Conservation (phyloP, 2,329 filamentous ascomycete genomes). For the Talaromyces sp. region DNA sequence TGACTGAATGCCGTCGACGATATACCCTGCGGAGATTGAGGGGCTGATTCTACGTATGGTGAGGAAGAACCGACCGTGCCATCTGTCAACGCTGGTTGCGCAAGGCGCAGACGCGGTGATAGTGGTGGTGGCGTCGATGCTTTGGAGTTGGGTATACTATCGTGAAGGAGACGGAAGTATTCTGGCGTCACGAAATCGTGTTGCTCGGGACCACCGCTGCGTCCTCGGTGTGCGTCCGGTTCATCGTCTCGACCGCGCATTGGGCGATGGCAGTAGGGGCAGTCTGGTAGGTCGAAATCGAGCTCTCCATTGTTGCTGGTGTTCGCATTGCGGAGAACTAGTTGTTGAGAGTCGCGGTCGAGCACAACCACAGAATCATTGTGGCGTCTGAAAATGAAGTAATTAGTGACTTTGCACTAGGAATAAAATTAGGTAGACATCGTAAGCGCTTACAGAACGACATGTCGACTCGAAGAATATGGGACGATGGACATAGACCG, state of each 20-base stretch:
- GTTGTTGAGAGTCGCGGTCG: constrained; percentile 77
- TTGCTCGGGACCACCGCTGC: constrained; percentile 27
- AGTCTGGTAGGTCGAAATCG: constrained; percentile 56
- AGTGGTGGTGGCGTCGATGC: constrained; percentile 46
- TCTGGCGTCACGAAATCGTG: constrained; percentile 81
- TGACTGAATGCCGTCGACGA: constrained; percentile 83
- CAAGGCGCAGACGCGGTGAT: constrained; percentile 45
- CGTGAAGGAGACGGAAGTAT: constrained; percentile 90
- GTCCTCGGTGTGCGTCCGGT: constrained; percentile 31
- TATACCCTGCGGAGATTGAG: constrained; percentile 64
- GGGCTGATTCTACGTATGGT: constrained; percentile 32
- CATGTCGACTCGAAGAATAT: constrained; percentile 42
- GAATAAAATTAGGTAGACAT: not conserved
- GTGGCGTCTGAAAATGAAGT: constrained; percentile 64
- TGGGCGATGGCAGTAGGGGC: constrained; percentile 85
- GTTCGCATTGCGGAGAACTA: constrained; percentile 70
- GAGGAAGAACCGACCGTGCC: constrained; percentile 18
- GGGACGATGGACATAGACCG: constrained; percentile 42
- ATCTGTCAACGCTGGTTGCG: constrained; percentile 46
- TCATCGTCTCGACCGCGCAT: constrained; percentile 51
- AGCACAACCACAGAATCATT: constrained; percentile 89
- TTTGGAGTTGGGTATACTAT: constrained; percentile 52
- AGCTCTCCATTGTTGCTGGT: constrained; percentile 34
- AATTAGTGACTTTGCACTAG: constrained; percentile 11
- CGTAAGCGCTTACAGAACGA: constrained; percentile 42